These are phyloP conservation scores for Naganishia cerealis DNA, from an alignment of 1,284 basidiomycete genomes.

Conservation along the genomic window DNA sequence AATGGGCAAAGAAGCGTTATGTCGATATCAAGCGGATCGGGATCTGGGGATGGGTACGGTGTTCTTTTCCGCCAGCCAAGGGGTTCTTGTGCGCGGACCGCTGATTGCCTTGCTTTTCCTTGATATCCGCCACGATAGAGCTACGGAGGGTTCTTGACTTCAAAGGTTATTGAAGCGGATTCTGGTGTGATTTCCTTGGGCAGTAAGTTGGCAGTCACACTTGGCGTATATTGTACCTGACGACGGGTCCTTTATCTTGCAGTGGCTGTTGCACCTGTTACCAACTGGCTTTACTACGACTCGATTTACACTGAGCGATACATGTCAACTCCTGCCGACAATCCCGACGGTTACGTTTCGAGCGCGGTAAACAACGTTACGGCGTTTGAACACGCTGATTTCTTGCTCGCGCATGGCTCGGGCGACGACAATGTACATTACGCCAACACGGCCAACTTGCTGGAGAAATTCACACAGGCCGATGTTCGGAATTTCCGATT, in stretches of 20 bases:
- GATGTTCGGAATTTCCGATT: conserved; percentile 79
- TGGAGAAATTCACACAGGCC: conserved; percentile 84
- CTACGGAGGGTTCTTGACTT: conserved; percentile 89
- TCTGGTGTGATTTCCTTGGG: conserved; percentile 82
- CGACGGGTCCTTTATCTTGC: neutral
- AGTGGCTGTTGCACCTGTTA: conserved; percentile 59
- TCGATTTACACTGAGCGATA: conserved; percentile 78
- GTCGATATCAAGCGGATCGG: conserved; percentile 71
- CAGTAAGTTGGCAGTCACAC: conserved; percentile 60
- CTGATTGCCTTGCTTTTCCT: conserved; percentile 29
- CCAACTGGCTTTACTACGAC: conserved; percentile 80
- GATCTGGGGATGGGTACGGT: conserved; percentile 87
- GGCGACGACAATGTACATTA: conserved; percentile 94
- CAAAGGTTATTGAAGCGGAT: conserved; percentile 83
- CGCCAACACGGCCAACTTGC: conserved; percentile 80
- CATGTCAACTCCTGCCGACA: conserved; percentile 78
- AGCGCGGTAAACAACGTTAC: conserved; percentile 81
- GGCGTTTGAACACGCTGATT: conserved; percentile 76
- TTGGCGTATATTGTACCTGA: neutral
- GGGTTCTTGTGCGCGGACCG: conserved; percentile 3
- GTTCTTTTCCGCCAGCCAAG: conserved; percentile 29
- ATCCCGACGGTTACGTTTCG: conserved; percentile 77
- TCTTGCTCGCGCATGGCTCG: conserved; percentile 83
- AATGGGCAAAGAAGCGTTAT: conserved; percentile 53
- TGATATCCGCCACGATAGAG: conserved; percentile 60